A percentile compares a stretch with the other conserved stretches of the same genome.
These are phyloP conservation scores for Speleostelium caveatum DNA, from an alignment of 78 protist genomes.

Conservation along the genomic window DNA sequence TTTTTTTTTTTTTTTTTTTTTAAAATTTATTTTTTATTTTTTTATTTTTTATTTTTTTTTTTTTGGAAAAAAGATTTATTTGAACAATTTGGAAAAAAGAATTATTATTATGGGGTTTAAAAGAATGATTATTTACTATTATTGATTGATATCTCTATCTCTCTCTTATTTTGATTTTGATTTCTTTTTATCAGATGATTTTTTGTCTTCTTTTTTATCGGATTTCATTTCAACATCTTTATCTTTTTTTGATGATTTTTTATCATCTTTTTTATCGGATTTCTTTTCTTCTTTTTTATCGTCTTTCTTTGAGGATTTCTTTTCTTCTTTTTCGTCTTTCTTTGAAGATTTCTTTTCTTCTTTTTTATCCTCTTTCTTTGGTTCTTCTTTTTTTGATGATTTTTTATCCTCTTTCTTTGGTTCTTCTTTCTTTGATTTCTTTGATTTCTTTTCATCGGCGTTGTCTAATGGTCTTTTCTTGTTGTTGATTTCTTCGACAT, in stretches of 20 bases:
- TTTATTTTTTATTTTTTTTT: background rate
- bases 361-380: slow-evolving; percentile 70
- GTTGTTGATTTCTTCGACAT: background rate
- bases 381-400: slow-evolving; percentile 32
- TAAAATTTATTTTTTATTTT: slow-evolving; percentile 7
- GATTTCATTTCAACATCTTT: slow-evolving; percentile 32
- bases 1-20: background rate
- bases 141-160: slow-evolving; percentile 23
- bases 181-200: slow-evolving; percentile 13
- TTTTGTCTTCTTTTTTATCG: slow-evolving; percentile 17
- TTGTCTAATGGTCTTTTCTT: background rate
- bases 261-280: slow-evolving; percentile 24
- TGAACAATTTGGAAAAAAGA: background rate
- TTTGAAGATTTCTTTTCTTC: slow-evolving; percentile 33
- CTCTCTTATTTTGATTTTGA: slow-evolving; percentile 23
- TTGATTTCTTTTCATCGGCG: background rate
- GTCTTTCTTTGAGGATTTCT: slow-evolving; percentile 19
- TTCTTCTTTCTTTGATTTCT: slow-evolving; percentile 40
- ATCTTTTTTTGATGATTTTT: slow-evolving; percentile 9
- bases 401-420: background rate
- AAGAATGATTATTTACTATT: background rate
- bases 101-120: background rate
- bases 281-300: slow-evolving; percentile 40
- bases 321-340: slow-evolving; percentile 29
- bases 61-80: no score